Evolutionary conservation across 441 rosid species (phyloP).

Genomic region (Euphorbia schlechtendalii): DNA sequence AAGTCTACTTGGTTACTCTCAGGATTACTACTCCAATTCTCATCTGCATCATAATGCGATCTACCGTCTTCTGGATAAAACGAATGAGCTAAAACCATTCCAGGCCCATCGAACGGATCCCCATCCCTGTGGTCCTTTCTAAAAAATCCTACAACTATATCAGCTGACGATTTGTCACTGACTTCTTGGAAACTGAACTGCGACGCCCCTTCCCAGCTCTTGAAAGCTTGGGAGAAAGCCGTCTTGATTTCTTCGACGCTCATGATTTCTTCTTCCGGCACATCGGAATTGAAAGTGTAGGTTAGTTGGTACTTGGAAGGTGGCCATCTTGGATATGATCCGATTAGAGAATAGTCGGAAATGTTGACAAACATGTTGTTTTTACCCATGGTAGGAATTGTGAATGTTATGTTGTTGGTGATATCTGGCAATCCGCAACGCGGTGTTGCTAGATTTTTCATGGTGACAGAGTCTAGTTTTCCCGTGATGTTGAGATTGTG

Average conservation of each 20-base stretch:
- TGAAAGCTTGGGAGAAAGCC: constrained; percentile 2
- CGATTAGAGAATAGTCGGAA: background rate
- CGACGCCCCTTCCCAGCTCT: constrained; percentile 9
- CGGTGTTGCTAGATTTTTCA: constrained; percentile 22
- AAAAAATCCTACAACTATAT: constrained; percentile 5
- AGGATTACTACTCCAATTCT: constrained; percentile 8
- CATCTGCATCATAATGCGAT: too few species aligned
- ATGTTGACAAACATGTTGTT: background rate
- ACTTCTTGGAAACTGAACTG: background rate
- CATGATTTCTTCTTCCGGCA: background rate
- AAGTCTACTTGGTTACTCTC: background rate
- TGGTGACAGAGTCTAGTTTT: constrained; percentile 22
- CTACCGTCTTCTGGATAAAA: background rate
- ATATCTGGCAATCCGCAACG: constrained; percentile 32
- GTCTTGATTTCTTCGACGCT: background rate
- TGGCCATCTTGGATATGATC: too few species aligned
- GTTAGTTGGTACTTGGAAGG: background rate
- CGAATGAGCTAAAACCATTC: background rate
- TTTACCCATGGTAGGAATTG: background rate
- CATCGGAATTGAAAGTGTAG: background rate
- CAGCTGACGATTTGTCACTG: background rate
- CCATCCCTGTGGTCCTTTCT: constrained; percentile 10
- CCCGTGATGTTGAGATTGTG: constrained; percentile 26
- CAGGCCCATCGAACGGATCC: constrained; percentile 7
- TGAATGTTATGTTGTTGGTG: background rate